A percentile compares a stretch with the other conserved stretches of the same genome.
Evolutionary conservation across 2,329 filamentous ascomycete species (phyloP).

Genomic region (Claviceps citrina): DNA sequence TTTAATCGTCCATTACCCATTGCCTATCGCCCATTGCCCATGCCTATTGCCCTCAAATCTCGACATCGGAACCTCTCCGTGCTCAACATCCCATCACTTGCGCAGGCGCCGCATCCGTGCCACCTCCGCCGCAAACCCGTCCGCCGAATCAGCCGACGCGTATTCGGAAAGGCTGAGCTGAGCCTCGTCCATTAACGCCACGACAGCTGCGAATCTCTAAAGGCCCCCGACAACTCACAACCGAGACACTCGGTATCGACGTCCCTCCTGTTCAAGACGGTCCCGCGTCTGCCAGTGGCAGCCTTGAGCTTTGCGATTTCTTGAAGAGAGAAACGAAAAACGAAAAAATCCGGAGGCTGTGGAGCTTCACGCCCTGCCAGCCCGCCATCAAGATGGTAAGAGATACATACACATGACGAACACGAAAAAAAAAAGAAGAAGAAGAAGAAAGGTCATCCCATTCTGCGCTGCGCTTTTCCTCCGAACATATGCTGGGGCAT

Average conservation of each 20-base stretch:
- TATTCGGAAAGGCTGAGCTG: slow-evolving; percentile 3
- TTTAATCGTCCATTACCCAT: background rate
- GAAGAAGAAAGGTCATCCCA: background rate
- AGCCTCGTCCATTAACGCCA: slow-evolving; percentile 1
- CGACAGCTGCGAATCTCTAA: background rate
- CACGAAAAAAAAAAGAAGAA: background rate
- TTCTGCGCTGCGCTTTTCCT: slow-evolving; percentile 4
- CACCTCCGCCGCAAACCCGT: slow-evolving; percentile 3
- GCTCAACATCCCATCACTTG: slow-evolving; percentile 1
- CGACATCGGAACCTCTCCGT: background rate
- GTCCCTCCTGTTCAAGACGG: background rate
- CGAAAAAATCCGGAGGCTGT: slow-evolving; percentile 1
- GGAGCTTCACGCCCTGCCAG: slow-evolving; percentile 4
- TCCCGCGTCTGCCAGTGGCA: slow-evolving; percentile 1
- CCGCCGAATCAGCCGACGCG: slow-evolving; percentile 3
- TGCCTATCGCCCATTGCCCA: background rate
- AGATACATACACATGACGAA: background rate
- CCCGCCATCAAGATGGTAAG: slow-evolving; percentile 7
- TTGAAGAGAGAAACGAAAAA: background rate
- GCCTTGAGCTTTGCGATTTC: slow-evolving; percentile 3
- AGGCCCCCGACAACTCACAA: background rate
- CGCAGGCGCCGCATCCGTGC: slow-evolving; percentile 3
- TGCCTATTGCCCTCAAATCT: background rate
- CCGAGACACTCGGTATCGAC: background rate
- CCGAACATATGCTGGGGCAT: background rate